Percentiles rank a stretch among this genome's conserved stretches.
These are phyloP conservation scores for Dicorynia guianensis DNA, from an alignment of 306 rosid species.

Conservation along the genomic window DNA sequence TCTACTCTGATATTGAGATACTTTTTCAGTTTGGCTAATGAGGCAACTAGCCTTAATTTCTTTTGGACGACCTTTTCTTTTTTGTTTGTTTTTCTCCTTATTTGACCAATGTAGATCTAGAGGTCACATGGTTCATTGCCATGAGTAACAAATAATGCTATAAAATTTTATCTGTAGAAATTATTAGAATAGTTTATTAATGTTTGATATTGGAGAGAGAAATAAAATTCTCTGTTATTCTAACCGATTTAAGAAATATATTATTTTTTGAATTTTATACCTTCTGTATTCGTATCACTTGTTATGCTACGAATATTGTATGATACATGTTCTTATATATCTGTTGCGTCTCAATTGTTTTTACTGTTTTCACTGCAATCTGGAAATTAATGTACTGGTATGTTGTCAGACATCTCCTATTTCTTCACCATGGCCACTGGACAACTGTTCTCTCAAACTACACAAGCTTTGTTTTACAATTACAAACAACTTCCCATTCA, in stretches of 20 bases:
- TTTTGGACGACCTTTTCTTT: background rate
- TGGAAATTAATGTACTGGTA: slow-evolving; percentile 29
- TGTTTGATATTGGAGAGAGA: slow-evolving; percentile 20
- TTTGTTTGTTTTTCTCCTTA: background rate
- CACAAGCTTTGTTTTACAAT: slow-evolving; percentile 88
- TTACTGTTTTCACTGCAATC: slow-evolving; percentile 14
- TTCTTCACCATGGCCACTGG: slow-evolving; percentile 74
- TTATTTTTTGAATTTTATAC: background rate
- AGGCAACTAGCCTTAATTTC: background rate
- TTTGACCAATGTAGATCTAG: background rate
- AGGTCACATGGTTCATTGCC: background rate
- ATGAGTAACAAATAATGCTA: background rate
- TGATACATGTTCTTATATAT: background rate
- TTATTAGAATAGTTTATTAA: slow-evolving; percentile 13
- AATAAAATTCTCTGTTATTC: background rate
- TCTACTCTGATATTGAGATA: slow-evolving; percentile 6
- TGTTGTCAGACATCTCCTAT: slow-evolving; percentile 54
- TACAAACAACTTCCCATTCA: slow-evolving; percentile 91
- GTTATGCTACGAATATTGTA: background rate
- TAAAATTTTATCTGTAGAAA: background rate
- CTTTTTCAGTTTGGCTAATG: background rate
- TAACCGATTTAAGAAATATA: background rate
- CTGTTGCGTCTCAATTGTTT: background rate
- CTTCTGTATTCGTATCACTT: background rate
- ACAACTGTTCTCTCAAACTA: slow-evolving; percentile 82